phyloP scores from a whole-genome alignment of 257 asterid species.

The Ilex asprella region DNA sequence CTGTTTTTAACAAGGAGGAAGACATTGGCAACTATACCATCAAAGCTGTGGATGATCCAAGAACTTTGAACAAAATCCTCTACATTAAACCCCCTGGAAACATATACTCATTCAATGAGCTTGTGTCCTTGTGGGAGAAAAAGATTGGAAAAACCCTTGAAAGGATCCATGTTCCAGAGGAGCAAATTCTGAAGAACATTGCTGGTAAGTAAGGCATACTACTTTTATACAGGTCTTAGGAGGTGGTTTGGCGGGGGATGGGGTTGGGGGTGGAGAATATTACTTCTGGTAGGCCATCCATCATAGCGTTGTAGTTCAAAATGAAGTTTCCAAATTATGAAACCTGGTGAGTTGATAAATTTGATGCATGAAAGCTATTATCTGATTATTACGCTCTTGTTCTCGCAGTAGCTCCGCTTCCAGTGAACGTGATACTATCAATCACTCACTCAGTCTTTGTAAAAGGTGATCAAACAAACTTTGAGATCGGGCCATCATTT shows the following conservation, averaged over 20 bases:
- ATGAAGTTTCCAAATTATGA: too few relatives aligned
- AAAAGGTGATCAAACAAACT: constrained; percentile 48
- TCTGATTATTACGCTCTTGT: neutral
- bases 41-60: constrained; percentile 49
- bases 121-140: constrained; percentile 48
- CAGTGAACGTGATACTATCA: constrained; percentile 25
- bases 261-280: too few relatives aligned
- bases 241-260: too few relatives aligned
- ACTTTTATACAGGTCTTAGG: neutral
- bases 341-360: too few relatives aligned
- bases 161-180: constrained; percentile 36
- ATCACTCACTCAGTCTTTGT: constrained; percentile 37
- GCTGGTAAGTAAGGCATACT: constrained; percentile 24
- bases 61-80: constrained; percentile 44
- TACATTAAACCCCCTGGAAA: constrained; percentile 44
- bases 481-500: constrained; percentile 33
- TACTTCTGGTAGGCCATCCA: too few relatives aligned
- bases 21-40: constrained; percentile 46
- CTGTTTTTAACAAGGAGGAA: constrained; percentile 39
- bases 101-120: constrained; percentile 38
- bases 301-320: too few relatives aligned
- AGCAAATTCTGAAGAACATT: constrained; percentile 36
- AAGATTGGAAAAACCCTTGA: constrained; percentile 44
- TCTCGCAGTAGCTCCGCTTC: constrained; percentile 36
- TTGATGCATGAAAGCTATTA: too few relatives aligned